Base-by-base conservation (phyloP, 2,329 filamentous ascomycete species). In the Aureobasidium melanogenum region DNA sequence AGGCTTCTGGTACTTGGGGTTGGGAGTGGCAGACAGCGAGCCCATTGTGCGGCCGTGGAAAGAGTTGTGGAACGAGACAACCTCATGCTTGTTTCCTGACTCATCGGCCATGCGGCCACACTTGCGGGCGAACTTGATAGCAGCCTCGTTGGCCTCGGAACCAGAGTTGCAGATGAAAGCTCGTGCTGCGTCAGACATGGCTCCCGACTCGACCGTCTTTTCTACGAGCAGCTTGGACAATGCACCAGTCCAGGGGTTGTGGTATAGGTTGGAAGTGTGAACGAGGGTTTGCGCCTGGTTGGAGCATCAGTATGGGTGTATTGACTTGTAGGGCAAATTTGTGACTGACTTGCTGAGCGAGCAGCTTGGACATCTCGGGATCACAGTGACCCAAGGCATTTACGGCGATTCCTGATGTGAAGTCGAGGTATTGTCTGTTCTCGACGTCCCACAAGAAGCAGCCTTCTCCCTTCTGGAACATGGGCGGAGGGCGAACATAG, bases 31-130 rank as follows among this genome's bases (percentile, higher is more conserved):
- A n/a, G 90, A 96, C 47, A 99, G 78, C 62, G 88, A 86, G 56
- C 94, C 94, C 90, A 97, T 96, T 17, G 94, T 97, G 63, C 94
- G 88, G 68, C 94, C 94, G 75, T 99, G 94, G 81, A 99, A 99
- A 41, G 90, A 92, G 68, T 88, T 87, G 68, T 89, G 79, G 80
- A 97, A 99, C 17, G 91, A 96, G 56, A 97, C 89, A 51, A 99
- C 77, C 70, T 97, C 91, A 68, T 84, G 75, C 78, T 97, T 96
- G 52, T 68, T 69, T 57, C 71, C 71, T 47, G 71, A 68, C n/a
- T 69, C 64, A 46, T 70, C 66, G 15, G 67, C 62, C 39, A 60
- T 69, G 74, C 93, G 93, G 68, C 91, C 92, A 24, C 88, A 87
- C 76, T 99, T 99, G 68, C 94, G 85, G 22, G 93, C 89, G 70